Base-by-base conservation (phyloP, 2,329 filamentous ascomycete genomes). In the Teratosphaeria viscida region DNA sequence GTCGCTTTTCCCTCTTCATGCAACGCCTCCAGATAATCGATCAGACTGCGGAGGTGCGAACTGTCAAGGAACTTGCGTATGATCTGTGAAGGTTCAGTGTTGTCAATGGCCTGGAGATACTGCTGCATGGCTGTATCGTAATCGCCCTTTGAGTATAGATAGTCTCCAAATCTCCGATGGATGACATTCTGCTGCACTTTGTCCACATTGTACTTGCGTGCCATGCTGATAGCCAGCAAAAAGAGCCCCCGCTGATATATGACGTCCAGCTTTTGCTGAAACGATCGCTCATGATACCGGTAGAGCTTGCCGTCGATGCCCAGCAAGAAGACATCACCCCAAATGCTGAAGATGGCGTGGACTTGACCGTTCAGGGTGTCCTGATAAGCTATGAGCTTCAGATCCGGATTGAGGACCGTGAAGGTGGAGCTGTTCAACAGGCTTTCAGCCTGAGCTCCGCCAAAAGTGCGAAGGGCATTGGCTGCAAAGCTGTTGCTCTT, bases 81-180 rank as follows among this genome's bases (percentile, higher is more conserved):
- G 54, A 97, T 90, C 70, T 96, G 92, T 1, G 92, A 96, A 6
- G 92, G 92, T 68, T 97, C 92, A 0, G 92, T 97, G 61, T 90
- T 94, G 70, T 96, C 92, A 61, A 99, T 96, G 0, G 95, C 92
- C 66, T 90, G 88, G 63, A 99, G 85, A 71, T 99, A 99, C 73
- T 97, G 94, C 68, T 95, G 88, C 95, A 99, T 99, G n/a, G 95
- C 92, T 6, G 89, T 94, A 70, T 99, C 94, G 70, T 92, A 99
- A 70, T 96, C 92, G 4, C 89, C 90, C 69, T 95, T 96, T 65
- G 95, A 90, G 69, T 99, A 97, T 3, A 97, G 76, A 68, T 92
- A 89, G 71, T 99, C 94, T 12, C 92, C 94, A 73, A 96, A 97
- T 71, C 87, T 92, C 60, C 92, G 86, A 70, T 92, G 95, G 60